Conservation (phyloP, 345 rosid genomes). For the Erucastrum elatum region DNA sequence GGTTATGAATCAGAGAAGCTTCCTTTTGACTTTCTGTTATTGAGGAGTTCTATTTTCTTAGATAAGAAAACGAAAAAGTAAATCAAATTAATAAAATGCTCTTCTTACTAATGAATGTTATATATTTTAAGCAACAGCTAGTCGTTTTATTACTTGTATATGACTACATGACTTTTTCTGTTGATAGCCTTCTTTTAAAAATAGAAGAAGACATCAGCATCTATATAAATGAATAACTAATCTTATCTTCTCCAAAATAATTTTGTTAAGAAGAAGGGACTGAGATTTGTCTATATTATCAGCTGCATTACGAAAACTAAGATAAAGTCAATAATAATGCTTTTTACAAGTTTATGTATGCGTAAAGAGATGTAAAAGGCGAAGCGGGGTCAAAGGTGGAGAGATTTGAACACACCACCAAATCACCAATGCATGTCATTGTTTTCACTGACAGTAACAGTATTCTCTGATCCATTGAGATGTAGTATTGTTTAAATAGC, state of each 20-base stretch:
- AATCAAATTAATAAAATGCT: background rate
- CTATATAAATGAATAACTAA: background rate
- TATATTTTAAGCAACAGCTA: background rate
- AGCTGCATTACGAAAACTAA: background rate
- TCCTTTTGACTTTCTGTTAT: background rate
- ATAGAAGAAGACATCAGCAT: background rate
- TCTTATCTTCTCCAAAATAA: background rate
- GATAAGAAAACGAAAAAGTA: background rate
- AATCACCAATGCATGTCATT: background rate
- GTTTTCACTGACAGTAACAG: background rate
- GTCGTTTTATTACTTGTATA: background rate
- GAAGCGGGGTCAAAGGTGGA: background rate
- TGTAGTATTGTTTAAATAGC: background rate
- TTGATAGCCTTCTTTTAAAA: conserved; percentile 1
- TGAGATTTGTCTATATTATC: background rate
- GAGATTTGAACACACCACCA: background rate
- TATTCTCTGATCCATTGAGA: background rate
- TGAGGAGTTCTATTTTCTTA: background rate
- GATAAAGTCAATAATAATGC: background rate
- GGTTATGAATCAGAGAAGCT: too few species aligned
- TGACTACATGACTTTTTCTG: background rate
- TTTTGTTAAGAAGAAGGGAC: background rate
- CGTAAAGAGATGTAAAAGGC: background rate
- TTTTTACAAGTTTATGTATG: background rate
- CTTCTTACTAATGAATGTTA: background rate